Evolutionary conservation across 805 yeast species (phyloP), one percentile per base, ranked within the genome.

Genomic region (Candida chauliodis): DNA sequence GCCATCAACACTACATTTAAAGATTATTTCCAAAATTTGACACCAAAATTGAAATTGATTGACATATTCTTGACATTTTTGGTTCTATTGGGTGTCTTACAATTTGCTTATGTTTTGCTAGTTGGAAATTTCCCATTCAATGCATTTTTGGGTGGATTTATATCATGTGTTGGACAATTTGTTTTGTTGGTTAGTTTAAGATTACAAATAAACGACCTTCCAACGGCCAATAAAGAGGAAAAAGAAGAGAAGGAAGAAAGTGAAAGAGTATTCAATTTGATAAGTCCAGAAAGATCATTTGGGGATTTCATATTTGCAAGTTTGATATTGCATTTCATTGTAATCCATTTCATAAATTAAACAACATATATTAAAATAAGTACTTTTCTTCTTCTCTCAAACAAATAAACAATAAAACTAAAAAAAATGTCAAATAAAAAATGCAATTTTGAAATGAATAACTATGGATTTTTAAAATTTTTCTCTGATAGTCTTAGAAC

Each of bases 41-140:
- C 72, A 15, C 71, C 73, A 10, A 59, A 78, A 41, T 59, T 81
- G 41, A 74, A 78, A 58, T 68, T 88, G 36, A 83, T 91, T 48
- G 98, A 93, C 58, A 49, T 73, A 10, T 93, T 90, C 55, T 71
- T 91, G 53, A 76, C 59, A 18, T 89, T 85, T 48, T 63, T 91
- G 42, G 90, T 91, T 13, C 61, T 69, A 0, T 67, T 87, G 43
- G 99, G 95, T 1, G 63, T 75, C 1, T 60, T 85, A 20, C 98
- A 93, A 63, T 88, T 89, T 55, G 64, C 71, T 3, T 91, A 89
- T 60, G 84, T 85, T 48, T 49, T 81, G 29, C 44, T 88, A 10
- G 78, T 89, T 32, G 95, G 97, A 25, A 87, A 78, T 51, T 93
- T 84, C 75, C 99, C 99, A 13, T 93, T 93, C 75, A 93, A 93